These are phyloP conservation scores for Naematelia encephala DNA, from an alignment of 768 basidiomycete genomes.

Conservation along the genomic window DNA sequence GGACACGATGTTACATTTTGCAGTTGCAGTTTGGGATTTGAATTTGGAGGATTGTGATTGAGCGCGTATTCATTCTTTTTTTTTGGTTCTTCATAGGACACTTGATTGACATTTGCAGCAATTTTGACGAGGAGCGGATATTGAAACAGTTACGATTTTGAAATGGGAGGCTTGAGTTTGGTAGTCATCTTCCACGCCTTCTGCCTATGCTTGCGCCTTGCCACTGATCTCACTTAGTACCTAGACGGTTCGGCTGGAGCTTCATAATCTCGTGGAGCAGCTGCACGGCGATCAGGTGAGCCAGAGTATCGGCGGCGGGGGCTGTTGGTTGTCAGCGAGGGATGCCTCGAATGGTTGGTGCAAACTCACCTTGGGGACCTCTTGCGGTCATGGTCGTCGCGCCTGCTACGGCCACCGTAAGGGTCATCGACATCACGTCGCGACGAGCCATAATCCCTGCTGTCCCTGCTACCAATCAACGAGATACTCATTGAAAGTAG, in stretches of 20 bases:
- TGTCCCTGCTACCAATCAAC: slow-evolving; percentile 5
- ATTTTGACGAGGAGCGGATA: not conserved
- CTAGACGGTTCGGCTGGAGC: slow-evolving; percentile 30
- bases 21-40: not conserved
- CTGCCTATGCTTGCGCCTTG: slow-evolving; percentile 9
- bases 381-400: slow-evolving; percentile 35
- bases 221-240: slow-evolving; percentile 32
- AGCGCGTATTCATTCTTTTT: not conserved
- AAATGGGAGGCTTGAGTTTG: not conserved
- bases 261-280: slow-evolving; percentile 38
- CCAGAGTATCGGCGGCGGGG: slow-evolving; percentile 36
- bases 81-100: not conserved
- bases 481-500: not conserved
- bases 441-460: slow-evolving; percentile 7
- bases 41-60: not conserved
- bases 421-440: slow-evolving; percentile 38
- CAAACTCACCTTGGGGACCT: slow-evolving; percentile 41
- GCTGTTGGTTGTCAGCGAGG: slow-evolving; percentile 3
- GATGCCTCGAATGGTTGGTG: not conserved
- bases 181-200: not conserved
- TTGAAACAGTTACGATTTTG: not conserved
- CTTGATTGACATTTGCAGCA: not conserved
- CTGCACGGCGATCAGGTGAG: slow-evolving; percentile 44
- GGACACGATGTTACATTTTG: not conserved
- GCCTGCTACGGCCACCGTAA: slow-evolving; percentile 36